These are phyloP conservation scores for Cyclotella atomus DNA, from an alignment of 108 stramenopile species.

Conservation along the genomic window DNA sequence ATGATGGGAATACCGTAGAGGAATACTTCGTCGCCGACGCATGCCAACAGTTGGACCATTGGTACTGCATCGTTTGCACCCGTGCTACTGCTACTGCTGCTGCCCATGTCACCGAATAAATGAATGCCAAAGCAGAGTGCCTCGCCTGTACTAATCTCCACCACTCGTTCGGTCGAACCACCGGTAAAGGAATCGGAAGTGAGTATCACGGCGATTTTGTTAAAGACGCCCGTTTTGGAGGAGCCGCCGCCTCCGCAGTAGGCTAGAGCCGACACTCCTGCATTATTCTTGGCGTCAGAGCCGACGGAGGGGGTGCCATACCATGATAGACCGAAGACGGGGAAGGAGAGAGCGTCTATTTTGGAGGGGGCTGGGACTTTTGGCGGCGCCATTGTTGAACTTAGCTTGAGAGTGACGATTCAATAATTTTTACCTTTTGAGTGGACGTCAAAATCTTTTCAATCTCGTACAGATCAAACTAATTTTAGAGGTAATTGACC, in stretches of 20 bases:
- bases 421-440: too few relatives aligned
- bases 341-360: constrained; percentile 54
- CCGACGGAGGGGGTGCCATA: constrained; percentile 46
- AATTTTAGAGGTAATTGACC: too few relatives aligned
- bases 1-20: constrained; percentile 46
- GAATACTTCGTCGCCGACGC: constrained; percentile 46
- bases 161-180: not conserved
- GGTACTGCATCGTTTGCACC: too few relatives aligned
- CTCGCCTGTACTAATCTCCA: constrained; percentile 48
- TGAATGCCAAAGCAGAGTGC: constrained; percentile 42
- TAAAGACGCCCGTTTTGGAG: constrained; percentile 74
- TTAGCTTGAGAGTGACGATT: too few relatives aligned
- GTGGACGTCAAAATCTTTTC: too few relatives aligned
- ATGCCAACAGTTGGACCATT: constrained; percentile 45
- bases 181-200: constrained; percentile 18
- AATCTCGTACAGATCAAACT: too few relatives aligned
- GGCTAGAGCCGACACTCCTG: constrained; percentile 57
- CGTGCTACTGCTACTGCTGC: too few relatives aligned
- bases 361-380: constrained; percentile 51
- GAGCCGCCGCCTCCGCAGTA: constrained; percentile 79
- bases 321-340: constrained; percentile 74
- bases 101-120: constrained; percentile 17
- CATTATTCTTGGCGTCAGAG: not conserved
- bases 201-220: constrained; percentile 49
- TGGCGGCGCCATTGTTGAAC: constrained; percentile 9